Evolutionary conservation across 2,329 filamentous ascomycete species (phyloP).

Genomic region (Nectriaceae sp.): DNA sequence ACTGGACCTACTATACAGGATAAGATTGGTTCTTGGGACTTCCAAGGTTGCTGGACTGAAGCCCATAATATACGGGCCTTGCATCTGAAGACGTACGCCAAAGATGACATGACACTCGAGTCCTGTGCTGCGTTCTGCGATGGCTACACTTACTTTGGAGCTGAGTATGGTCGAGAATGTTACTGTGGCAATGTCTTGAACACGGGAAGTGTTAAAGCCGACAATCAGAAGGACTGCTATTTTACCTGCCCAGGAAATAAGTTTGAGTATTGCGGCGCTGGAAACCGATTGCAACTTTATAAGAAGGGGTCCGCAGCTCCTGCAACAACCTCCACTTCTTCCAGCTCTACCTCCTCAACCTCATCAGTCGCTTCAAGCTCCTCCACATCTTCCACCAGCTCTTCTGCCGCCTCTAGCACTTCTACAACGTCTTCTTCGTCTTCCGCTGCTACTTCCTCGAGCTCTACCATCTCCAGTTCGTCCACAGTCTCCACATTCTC

Average conservation of each 20-base stretch:
- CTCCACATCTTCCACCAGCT: conserved; percentile 1
- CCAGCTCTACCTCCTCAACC: conserved; percentile 5
- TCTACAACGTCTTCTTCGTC: neutral
- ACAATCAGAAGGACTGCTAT: conserved; percentile 35
- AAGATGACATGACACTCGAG: conserved; percentile 39
- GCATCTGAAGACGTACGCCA: conserved; percentile 26
- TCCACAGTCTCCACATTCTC: conserved; percentile 2
- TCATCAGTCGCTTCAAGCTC: conserved; percentile 4
- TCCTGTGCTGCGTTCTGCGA: conserved; percentile 33
- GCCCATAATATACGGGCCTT: conserved; percentile 34
- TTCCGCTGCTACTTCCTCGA: neutral
- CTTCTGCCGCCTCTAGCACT: conserved; percentile 2
- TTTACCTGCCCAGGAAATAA: conserved; percentile 35
- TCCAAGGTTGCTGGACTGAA: conserved; percentile 41
- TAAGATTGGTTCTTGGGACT: conserved; percentile 31
- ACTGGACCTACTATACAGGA: conserved; percentile 28
- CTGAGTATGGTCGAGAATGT: conserved; percentile 40
- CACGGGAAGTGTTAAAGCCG: conserved; percentile 26
- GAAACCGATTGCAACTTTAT: conserved; percentile 36
- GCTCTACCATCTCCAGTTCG: conserved; percentile 1
- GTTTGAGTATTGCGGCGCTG: conserved; percentile 38
- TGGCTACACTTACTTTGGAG: conserved; percentile 33
- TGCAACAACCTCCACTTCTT: conserved; percentile 2
- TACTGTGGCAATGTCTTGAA: conserved; percentile 39
- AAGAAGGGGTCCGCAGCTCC: conserved; percentile 10